Evolutionary conservation across 305 asterid species (phyloP).

Genomic region (Fraxinus platypoda): DNA sequence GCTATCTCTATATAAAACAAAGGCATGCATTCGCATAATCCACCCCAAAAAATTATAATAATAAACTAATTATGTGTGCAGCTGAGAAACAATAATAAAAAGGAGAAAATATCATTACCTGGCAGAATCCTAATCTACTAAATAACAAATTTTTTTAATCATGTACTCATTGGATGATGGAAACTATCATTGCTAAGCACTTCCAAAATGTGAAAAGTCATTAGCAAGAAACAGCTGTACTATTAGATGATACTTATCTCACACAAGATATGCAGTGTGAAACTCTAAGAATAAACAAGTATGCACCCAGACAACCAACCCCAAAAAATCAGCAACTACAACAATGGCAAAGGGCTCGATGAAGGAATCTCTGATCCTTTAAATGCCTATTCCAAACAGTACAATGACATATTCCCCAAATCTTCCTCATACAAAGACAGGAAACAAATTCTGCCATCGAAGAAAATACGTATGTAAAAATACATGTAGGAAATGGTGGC

Average conservation of each 20-base stretch:
- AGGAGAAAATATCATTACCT: not conserved
- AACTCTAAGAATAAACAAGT: not conserved
- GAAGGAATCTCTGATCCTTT: not conserved
- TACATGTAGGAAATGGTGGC: not conserved
- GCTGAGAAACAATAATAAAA: not conserved
- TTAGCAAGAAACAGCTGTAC: not conserved
- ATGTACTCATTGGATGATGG: not conserved
- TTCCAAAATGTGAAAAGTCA: not conserved
- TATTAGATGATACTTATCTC: not conserved
- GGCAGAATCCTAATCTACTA: not conserved
- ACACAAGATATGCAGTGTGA: not conserved
- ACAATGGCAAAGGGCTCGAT: not conserved
- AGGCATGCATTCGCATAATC: not conserved
- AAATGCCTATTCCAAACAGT: not conserved
- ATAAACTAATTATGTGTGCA: not conserved
- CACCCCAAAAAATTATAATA: not conserved
- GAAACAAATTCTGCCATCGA: not conserved
- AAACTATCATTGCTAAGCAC: not conserved
- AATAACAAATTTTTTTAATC: not conserved
- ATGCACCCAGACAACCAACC: not conserved
- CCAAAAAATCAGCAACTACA: not conserved
- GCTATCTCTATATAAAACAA: conserved; percentile 2
- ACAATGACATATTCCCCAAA: not conserved
- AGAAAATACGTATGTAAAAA: not conserved
- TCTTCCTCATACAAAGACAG: not conserved